Percentiles rank a stretch among this genome's conserved stretches.
Evolutionary conservation across 352 stramenopile species (phyloP).

Genomic region (Phytophthora pini): DNA sequence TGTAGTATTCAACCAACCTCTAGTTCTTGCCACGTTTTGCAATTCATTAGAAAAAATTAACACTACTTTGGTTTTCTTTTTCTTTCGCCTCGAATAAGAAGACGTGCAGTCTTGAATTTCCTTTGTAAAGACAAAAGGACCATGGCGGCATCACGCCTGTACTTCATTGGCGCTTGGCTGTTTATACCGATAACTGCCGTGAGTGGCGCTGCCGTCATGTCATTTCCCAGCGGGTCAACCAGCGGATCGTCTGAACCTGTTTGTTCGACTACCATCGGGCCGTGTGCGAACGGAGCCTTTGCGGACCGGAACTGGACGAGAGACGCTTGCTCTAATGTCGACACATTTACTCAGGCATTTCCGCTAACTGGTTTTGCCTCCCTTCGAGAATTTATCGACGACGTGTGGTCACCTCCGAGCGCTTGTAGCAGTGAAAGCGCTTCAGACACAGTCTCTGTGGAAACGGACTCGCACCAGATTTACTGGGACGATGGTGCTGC

Average conservation of each 20-base stretch:
- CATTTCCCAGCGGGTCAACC: conserved; percentile 9
- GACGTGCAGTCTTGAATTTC: background rate
- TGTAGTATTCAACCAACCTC: too few relatives aligned
- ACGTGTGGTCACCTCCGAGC: conserved; percentile 16
- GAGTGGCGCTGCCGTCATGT: conserved; percentile 10
- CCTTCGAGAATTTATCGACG: conserved; percentile 38
- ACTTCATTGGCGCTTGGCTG: background rate
- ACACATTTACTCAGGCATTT: conserved; percentile 37
- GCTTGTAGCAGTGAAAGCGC: conserved; percentile 8
- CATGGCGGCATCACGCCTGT: conserved; percentile 4
- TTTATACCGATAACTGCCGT: background rate
- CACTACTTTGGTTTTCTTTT: too few relatives aligned
- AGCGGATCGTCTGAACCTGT: conserved; percentile 2
- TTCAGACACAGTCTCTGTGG: conserved; percentile 21
- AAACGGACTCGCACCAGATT: conserved; percentile 7
- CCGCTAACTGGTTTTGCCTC: conserved; percentile 21
- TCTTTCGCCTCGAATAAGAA: conserved; percentile 12
- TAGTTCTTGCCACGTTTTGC: too few relatives aligned
- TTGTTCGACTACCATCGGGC: conserved; percentile 11
- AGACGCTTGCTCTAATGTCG: conserved; percentile 35
- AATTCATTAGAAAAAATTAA: too few relatives aligned
- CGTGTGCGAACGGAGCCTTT: conserved; percentile 21
- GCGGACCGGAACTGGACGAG: conserved; percentile 29
- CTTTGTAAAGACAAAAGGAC: background rate
- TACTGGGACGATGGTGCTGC: conserved; percentile 34